Evolutionary conservation across 768 basidiomycete species (phyloP), one percentile per base, ranked within the genome.

Genomic region (Lentinula edodes): DNA sequence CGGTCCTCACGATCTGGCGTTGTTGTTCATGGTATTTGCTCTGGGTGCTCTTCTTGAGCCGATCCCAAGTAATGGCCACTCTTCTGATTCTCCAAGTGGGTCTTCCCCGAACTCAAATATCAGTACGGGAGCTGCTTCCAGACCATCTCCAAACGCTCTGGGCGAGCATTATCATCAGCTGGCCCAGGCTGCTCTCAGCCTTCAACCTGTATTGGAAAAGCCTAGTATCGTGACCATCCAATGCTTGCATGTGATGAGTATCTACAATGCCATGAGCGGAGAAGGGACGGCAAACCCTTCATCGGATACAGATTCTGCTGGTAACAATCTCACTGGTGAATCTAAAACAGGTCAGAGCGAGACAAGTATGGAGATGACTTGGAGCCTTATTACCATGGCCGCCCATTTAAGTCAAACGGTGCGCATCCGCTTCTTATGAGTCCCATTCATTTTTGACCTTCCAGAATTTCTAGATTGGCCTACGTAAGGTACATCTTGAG

Each of bases 201-300:
- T 89, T 12, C 86, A 87, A 65, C 79, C 88, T 0, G 82, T 91
- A 23, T 71, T 90, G 45, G 89, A 89, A 72, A 86, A 87, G 65
- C 89, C 89, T 9, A 83, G 84, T 0, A 70, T 88, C 48, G 83
- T 84, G 23, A 89, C 89, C 23, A 85, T 91, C 35, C 90, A 91
- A 71, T 74, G 83, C 6, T 72, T 91, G 16, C 86, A 88, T 70
- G 68, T 90, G 64, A 76, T 87, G 73, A 86, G 87, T 66, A 80
- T 87, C 8, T 90, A 88, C 68, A 85, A 85, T 59, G 84, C 82
- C 16, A 84, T 90, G 87, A 85, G 81, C 64, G 86, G 85, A 43
- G 59, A 60, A 38, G 58, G 58, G 8, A 59, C 58, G 6, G 59
- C 59, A 5, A 52, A 42, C 10, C 39, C 51, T n/a, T 36, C 45